Conservation (phyloP, 306 rosid genomes). For the Casuarina equisetifolia region DNA sequence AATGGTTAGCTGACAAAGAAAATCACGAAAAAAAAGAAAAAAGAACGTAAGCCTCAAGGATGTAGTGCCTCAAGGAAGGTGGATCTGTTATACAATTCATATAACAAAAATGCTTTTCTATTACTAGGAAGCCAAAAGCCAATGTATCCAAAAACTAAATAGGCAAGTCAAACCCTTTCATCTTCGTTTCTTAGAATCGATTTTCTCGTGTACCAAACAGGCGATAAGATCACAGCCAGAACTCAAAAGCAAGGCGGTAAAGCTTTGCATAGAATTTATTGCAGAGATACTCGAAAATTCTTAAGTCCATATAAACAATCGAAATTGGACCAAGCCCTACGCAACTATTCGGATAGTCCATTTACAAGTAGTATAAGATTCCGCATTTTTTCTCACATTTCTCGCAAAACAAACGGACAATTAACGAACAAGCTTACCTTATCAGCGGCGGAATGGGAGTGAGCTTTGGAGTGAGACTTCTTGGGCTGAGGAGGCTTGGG, state of each 20-base stretch:
- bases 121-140: not conserved
- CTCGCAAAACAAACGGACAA: constrained; percentile 20
- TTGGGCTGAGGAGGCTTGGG: constrained; percentile 52
- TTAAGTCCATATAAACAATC: not conserved
- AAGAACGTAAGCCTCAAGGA: too few species aligned
- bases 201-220: not conserved
- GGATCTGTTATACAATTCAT: too few species aligned
- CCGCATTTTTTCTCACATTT: not conserved
- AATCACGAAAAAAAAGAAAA: not conserved
- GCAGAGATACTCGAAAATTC: not conserved
- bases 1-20: not conserved
- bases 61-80: not conserved
- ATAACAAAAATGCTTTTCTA: not conserved
- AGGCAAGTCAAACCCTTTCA: not conserved
- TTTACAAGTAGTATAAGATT: not conserved
- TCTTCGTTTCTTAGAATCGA: not conserved
- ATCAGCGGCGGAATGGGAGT: constrained; percentile 61
- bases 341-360: not conserved
- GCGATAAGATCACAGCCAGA: not conserved
- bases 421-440: constrained; percentile 46
- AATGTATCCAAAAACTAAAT: not conserved
- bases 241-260: not conserved
- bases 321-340: not conserved
- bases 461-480: constrained; percentile 62
- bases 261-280: not conserved